These are phyloP conservation scores for Rhizopogon roseolus DNA, from an alignment of 768 basidiomycete species.

Conservation along the genomic window DNA sequence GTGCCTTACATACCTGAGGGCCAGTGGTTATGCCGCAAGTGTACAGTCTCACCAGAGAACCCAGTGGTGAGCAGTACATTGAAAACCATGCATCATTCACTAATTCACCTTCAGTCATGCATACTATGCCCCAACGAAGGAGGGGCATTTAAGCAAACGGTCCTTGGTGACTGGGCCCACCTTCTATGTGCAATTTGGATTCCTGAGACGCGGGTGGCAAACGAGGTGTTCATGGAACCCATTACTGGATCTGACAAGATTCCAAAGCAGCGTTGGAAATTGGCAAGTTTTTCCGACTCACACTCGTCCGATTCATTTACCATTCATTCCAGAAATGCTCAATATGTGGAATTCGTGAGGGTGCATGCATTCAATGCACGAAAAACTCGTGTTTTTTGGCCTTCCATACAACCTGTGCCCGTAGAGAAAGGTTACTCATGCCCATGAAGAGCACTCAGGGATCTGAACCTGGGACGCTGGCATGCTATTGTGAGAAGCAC, in stretches of 20 bases:
- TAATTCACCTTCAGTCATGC: slow-evolving; percentile 58
- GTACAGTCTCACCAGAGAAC: slow-evolving; percentile 94
- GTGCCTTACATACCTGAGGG: slow-evolving; percentile 99
- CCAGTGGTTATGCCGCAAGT: slow-evolving; percentile 98
- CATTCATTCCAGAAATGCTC: slow-evolving; percentile 47
- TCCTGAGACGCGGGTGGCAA: slow-evolving; percentile 88
- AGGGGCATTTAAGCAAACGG: slow-evolving; percentile 97
- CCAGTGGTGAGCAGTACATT: slow-evolving; percentile 66
- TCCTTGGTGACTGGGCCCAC: slow-evolving; percentile 91
- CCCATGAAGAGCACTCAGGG: slow-evolving; percentile 84
- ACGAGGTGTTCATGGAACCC: slow-evolving; percentile 98
- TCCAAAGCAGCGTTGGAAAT: slow-evolving; percentile 88
- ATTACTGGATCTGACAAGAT: slow-evolving; percentile 86
- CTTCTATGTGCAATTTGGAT: slow-evolving; percentile 97
- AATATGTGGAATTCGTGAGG: slow-evolving; percentile 54
- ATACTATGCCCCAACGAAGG: slow-evolving; percentile 96
- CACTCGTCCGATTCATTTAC: slow-evolving; percentile 3
- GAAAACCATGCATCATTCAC: neutral
- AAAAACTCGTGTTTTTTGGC: slow-evolving; percentile 88
- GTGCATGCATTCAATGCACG: slow-evolving; percentile 95
- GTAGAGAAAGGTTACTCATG: slow-evolving; percentile 78
- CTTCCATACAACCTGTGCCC: slow-evolving; percentile 92
- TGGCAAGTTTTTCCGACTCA: slow-evolving; percentile 49
- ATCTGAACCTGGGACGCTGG: slow-evolving; percentile 65
- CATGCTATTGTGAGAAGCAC: slow-evolving; percentile 87